A percentile compares a stretch with the other conserved stretches of the same genome.
phyloP scores from a whole-genome alignment of 108 stramenopile species.

The Discostella stelligeroides region DNA sequence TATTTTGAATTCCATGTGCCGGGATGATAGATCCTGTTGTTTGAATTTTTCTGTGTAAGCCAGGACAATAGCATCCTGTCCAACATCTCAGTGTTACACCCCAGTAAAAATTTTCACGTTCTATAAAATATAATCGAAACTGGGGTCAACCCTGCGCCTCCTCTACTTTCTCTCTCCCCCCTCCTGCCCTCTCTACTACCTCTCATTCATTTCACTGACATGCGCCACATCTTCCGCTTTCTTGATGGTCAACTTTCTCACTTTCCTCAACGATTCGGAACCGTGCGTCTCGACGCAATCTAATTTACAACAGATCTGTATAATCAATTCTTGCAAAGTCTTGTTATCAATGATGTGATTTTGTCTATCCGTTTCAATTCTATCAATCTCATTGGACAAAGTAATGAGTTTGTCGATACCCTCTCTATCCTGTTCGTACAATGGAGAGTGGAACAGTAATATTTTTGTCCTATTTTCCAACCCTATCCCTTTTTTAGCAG shows the following conservation, averaged over 20 bases:
- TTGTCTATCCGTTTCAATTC: constrained; percentile 37
- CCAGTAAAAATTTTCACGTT: too few species aligned
- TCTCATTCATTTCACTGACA: constrained; percentile 3
- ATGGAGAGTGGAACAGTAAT: constrained; percentile 53
- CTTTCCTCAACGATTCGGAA: constrained; percentile 52
- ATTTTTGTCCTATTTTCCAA: constrained; percentile 57
- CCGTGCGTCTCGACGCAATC: constrained; percentile 63
- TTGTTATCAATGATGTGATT: constrained; percentile 28
- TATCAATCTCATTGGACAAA: constrained; percentile 49
- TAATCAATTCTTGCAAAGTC: constrained; percentile 54
- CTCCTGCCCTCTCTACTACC: not conserved
- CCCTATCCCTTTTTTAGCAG: constrained; percentile 27
- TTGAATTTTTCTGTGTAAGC: constrained; percentile 32
- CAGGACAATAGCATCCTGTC: not conserved
- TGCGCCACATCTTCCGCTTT: constrained; percentile 56
- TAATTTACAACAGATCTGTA: constrained; percentile 62
- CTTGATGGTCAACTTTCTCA: constrained; percentile 55
- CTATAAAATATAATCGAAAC: not conserved
- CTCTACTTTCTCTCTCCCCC: too few species aligned
- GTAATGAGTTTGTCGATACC: constrained; percentile 41
- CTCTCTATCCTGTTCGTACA: constrained; percentile 51
- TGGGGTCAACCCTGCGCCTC: too few species aligned
- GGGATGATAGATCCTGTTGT: constrained; percentile 45
- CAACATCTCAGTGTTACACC: too few species aligned
- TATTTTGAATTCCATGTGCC: constrained; percentile 37